Evolutionary conservation across 2,329 filamentous ascomycete species (phyloP), one percentile per base, ranked within the genome.

Genomic region (Davidsoniella neocaledoniae): DNA sequence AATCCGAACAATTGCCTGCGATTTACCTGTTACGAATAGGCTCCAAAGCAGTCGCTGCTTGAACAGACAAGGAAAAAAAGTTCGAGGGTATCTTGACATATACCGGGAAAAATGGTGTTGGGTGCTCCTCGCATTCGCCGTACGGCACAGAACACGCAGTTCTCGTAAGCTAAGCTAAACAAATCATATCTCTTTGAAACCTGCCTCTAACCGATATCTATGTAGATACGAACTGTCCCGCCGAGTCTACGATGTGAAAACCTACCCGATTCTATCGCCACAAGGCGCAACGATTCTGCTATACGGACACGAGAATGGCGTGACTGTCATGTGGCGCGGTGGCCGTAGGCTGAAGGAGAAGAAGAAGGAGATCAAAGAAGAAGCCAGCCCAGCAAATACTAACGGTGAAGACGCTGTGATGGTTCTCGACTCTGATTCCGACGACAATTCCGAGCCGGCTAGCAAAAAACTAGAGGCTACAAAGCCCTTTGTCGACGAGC

Each of bases 241-340:
- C 53, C 74, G 77, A 53, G 66, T 79, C 44, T 68, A 80, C 60
- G 68, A 76, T 57, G 68, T 78, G 46, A 74, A 77, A 56, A 70
- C 70, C 3, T 81, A 81, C 57, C 78, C 78, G 1, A 66, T 78
- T 16, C 68, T 69, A 52, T 79, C 77, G 1, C 70, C 76, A 1
- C 78, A 82, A 57, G 77, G 77, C 36, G 77, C 78, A 5, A 76
- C 71, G 2, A 71, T 81, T 57, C 60, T 81, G 23, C 62, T 82
- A 42, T 79, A 79, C 57, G 77, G 74, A 43, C 77, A 81, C 56
- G 75, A 79, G 53, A 76, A 73, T 60, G 78, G 78, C 42, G 62
- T 80, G 40, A 76, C 71, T 2, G 57, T 81, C 37, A 61, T 76
- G 21, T 82, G 78, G 78, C 71, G 76, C 40, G 78, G 78, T 43